Conservation (phyloP, 768 basidiomycete species). For the Hebeloma cylindrosporum region DNA sequence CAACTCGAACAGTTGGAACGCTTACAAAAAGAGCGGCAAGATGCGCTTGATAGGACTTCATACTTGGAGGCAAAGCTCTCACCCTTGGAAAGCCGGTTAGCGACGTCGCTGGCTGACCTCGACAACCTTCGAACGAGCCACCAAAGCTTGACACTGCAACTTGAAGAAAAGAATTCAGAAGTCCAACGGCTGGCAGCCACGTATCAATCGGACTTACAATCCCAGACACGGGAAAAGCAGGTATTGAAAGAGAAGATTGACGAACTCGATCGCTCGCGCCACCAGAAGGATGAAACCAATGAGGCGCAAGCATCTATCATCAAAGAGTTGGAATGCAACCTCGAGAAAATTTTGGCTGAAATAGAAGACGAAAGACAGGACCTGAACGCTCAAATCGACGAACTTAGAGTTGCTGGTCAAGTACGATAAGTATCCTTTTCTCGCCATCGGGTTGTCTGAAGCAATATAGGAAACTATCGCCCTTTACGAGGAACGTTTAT, state of each 20-base stretch:
- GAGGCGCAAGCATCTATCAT: constrained; percentile 64
- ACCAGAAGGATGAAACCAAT: constrained; percentile 49
- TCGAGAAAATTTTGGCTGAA: constrained; percentile 30
- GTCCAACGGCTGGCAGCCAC: constrained; percentile 7
- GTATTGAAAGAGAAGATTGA: constrained; percentile 54
- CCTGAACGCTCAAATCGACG: constrained; percentile 72
- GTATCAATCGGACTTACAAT: constrained; percentile 21
- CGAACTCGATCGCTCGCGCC: constrained; percentile 49
- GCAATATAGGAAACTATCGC: constrained; percentile 86
- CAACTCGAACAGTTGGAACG: constrained; percentile 33
- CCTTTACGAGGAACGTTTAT: constrained; percentile 88
- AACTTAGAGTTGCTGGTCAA: constrained; percentile 86
- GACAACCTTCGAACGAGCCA: constrained; percentile 16
- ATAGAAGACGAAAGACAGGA: constrained; percentile 62
- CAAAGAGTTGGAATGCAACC: constrained; percentile 42
- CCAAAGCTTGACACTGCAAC: constrained; percentile 12
- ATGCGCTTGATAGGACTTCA: constrained; percentile 24
- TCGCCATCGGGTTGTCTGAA: no score
- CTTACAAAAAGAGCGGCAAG: constrained; percentile 46
- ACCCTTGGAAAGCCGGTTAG: constrained; percentile 11
- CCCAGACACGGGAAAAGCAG: constrained; percentile 41
- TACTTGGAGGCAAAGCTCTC: constrained; percentile 15
- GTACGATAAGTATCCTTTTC: no score
- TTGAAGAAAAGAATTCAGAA: constrained; percentile 12
- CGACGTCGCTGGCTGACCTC: constrained; percentile 10